Conservation (phyloP, 1,139 yeast genomes). For the Yamadazyma blattariae region DNA sequence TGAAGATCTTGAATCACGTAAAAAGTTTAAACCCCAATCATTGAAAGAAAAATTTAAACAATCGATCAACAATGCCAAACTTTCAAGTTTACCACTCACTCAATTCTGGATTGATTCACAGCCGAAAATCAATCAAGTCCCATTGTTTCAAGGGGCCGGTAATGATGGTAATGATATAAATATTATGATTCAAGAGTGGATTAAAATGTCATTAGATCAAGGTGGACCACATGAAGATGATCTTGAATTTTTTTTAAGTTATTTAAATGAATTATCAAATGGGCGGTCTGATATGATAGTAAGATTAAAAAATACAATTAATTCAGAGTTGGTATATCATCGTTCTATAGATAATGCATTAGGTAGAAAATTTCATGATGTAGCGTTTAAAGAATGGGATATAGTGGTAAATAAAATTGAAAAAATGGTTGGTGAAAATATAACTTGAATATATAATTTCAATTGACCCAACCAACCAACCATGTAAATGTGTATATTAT, state of each 20-base stretch:
- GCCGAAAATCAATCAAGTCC: constrained; percentile 17
- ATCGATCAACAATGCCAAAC: constrained; percentile 17
- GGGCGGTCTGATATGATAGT: constrained; percentile 15
- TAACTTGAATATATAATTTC: too few species aligned
- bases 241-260: constrained; percentile 33
- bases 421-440: neutral
- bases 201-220: constrained; percentile 35
- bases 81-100: constrained; percentile 19
- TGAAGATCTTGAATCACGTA: constrained; percentile 34
- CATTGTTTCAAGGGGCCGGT: constrained; percentile 33
- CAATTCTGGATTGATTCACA: constrained; percentile 25
- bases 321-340: constrained; percentile 13
- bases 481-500: too few species aligned
- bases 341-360: constrained; percentile 3
- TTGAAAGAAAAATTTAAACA: constrained; percentile 29
- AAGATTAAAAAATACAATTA: constrained; percentile 20
- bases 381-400: constrained; percentile 7
- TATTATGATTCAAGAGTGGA: constrained; percentile 46
- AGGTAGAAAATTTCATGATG: neutral
- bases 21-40: constrained; percentile 27
- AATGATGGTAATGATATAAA: too few species aligned
- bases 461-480: too few species aligned
- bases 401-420: constrained; percentile 1
- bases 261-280: constrained; percentile 19
- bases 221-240: constrained; percentile 64